These are phyloP conservation scores for Exidia glandulosa DNA, from an alignment of 768 basidiomycete genomes.

Conservation along the genomic window DNA sequence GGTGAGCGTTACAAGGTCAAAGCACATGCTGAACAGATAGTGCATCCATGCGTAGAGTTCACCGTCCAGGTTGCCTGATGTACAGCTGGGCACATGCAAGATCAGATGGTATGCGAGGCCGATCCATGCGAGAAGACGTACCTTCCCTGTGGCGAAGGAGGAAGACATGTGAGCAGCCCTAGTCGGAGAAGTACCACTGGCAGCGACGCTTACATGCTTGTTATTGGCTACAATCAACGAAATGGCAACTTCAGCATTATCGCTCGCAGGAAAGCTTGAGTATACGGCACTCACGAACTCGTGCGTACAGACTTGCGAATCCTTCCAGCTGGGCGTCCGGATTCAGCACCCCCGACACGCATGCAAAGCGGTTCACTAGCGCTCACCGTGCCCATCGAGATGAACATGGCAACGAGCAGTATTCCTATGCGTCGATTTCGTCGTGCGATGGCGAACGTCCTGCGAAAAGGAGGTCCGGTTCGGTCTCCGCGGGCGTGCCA, in stretches of 20 bases:
- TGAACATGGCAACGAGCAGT: slow-evolving; percentile 29
- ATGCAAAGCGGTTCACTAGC: not conserved
- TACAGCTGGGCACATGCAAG: no score
- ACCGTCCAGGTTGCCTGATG: slow-evolving; percentile 25
- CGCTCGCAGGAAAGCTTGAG: no score
- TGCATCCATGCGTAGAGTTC: slow-evolving; percentile 40
- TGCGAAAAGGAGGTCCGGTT: slow-evolving; percentile 11
- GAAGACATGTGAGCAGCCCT: no score
- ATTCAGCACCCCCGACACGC: slow-evolving; percentile 8
- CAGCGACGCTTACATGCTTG: not conserved
- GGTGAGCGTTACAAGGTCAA: slow-evolving; percentile 40
- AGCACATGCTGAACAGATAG: slow-evolving; percentile 46
- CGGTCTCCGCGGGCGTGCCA: not conserved
- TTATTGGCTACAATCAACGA: no score
- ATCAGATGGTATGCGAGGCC: no score
- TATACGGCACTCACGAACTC: slow-evolving; percentile 33
- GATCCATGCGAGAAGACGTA: no score
- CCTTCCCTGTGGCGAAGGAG: no score
- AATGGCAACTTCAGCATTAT: no score
- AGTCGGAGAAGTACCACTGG: not conserved
- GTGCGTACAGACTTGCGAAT: slow-evolving; percentile 40
- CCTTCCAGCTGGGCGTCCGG: slow-evolving; percentile 35
- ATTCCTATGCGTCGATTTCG: slow-evolving; percentile 23
- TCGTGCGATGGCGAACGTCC: slow-evolving; percentile 48
- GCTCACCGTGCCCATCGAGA: slow-evolving; percentile 28